Evolutionary conservation across 176 grass and related monocot species (phyloP), one percentile per base, ranked within the genome.

Genomic region (Carex kokanica): DNA sequence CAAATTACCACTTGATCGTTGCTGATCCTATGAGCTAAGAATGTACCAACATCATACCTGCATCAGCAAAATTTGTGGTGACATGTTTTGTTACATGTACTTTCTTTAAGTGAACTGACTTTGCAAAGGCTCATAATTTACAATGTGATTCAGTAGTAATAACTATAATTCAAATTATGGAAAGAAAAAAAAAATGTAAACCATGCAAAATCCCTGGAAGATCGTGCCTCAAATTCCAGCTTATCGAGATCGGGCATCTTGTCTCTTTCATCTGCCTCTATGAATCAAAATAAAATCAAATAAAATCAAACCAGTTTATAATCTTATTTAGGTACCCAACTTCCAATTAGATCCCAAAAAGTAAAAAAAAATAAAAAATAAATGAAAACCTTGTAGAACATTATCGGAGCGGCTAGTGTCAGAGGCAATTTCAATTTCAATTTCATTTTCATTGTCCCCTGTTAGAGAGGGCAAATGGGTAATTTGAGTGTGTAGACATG

Each of bases 1-100:
- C n/a, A 68, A 13, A 64, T 80, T 85, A 91, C 89, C 62, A 91
- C 71, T 85, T 91, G 83, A 65, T 78, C 78, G 80, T 57, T 87
- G 47, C 18, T 53, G 80, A 77, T 8, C 59, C 89, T 78, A 34
- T 91, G 82, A 24, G 66, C 54, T 57, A 91, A 36, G 79, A 91
- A 91, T 20, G 56, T 82, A 55, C 69, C 31, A 29, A 91, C 83
- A 85, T 91, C 89, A 73, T 91, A 87, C 89, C 89, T 91, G 89
- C 83, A 85, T 49, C n/a, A 67, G 81, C n/a, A 78, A 15, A 58
- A 38, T 61, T 21, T 47, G 45, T 47, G 45, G 45, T 10, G 9
- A 11, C 1, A 11, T 47, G 45, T 47, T 2, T 61, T 23, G 59
- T 60, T 60, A 60, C n/a, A 60, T 60, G 18, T n/a, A n/a, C n/a